Percentiles rank a stretch among this genome's conserved stretches.
Conservation (phyloP, 805 yeast genomes). For the Yarrowia sp. region DNA sequence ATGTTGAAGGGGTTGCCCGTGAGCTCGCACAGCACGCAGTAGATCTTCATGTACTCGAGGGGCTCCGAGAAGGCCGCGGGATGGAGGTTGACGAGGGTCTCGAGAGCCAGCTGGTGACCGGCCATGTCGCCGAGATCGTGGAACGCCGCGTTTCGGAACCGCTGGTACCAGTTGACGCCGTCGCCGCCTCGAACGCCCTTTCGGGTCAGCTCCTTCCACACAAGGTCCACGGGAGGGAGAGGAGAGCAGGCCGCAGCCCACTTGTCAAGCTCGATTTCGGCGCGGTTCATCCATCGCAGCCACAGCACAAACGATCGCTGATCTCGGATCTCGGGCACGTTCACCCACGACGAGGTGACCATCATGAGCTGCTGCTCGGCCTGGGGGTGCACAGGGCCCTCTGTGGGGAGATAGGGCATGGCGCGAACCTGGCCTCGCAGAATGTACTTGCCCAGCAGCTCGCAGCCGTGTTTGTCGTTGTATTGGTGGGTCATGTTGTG, state of each 20-base stretch:
- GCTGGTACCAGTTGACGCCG: constrained; percentile 25
- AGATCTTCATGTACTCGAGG: constrained; percentile 11
- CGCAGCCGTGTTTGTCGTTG: constrained; percentile 25
- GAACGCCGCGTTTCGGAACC: constrained; percentile 20
- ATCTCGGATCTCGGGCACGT: constrained; percentile 18
- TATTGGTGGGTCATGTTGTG: constrained; percentile 17
- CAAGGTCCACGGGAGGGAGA: constrained; percentile 13
- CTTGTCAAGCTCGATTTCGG: constrained; percentile 20
- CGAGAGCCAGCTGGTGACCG: constrained; percentile 21
- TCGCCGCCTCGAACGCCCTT: constrained; percentile 23
- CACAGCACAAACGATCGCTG: constrained; percentile 20
- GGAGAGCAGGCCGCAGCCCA: constrained; percentile 22
- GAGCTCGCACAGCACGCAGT: constrained; percentile 21
- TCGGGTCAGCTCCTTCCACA: constrained; percentile 19
- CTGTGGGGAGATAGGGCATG: constrained; percentile 12
- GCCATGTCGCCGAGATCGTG: constrained; percentile 22
- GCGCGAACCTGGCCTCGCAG: constrained; percentile 22
- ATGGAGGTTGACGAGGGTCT: constrained; percentile 16
- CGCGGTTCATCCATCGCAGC: constrained; percentile 26
- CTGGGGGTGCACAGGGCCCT: constrained; percentile 21
- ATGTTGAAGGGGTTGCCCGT: constrained; percentile 26
- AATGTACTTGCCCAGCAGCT: constrained; percentile 24
- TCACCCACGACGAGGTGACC: constrained; percentile 20
- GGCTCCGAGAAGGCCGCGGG: constrained; percentile 24
- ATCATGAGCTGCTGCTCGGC: constrained; percentile 23